Evolutionary conservation across 352 stramenopile species (phyloP).

Genomic region (Phytophthora niederhauseri): DNA sequence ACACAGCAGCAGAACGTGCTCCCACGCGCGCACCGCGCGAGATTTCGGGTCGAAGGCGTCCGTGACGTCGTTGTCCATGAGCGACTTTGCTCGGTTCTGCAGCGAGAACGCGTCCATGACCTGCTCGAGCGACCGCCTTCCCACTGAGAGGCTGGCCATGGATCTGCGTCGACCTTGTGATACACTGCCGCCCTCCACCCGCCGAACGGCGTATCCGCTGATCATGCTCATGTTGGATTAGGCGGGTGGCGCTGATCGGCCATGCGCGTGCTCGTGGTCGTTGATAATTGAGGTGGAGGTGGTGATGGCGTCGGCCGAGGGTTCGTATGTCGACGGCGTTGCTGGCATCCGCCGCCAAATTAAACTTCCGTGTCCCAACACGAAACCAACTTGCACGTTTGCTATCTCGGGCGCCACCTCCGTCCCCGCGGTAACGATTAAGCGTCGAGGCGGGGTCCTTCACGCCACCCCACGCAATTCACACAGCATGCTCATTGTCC

Average conservation of each 20-base stretch:
- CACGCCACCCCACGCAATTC: background rate
- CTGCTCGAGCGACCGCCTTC: conserved; percentile 23
- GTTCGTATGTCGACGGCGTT: background rate
- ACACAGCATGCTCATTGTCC: conserved; percentile 5
- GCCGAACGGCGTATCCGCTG: conserved; percentile 27
- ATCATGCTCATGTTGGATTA: conserved; percentile 32
- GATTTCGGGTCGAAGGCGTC: conserved; percentile 62
- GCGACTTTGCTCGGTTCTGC: conserved; percentile 16
- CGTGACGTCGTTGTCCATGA: conserved; percentile 36
- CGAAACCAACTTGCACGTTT: background rate
- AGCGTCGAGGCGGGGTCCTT: background rate
- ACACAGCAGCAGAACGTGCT: conserved; percentile 56
- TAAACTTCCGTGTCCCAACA: background rate
- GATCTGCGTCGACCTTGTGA: conserved; percentile 20
- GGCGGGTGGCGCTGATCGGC: background rate
- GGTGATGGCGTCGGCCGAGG: background rate
- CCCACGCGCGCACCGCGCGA: conserved; percentile 49
- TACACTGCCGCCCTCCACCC: conserved; percentile 10
- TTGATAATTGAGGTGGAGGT: background rate
- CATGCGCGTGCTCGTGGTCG: conserved; percentile 6
- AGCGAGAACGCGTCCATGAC: conserved; percentile 21
- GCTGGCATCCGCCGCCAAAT: background rate
- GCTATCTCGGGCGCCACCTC: background rate
- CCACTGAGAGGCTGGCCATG: conserved; percentile 20
- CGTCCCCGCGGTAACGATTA: background rate